These are phyloP conservation scores for Cercospora sojina DNA, from an alignment of 2,329 filamentous ascomycete genomes.

Conservation along the genomic window DNA sequence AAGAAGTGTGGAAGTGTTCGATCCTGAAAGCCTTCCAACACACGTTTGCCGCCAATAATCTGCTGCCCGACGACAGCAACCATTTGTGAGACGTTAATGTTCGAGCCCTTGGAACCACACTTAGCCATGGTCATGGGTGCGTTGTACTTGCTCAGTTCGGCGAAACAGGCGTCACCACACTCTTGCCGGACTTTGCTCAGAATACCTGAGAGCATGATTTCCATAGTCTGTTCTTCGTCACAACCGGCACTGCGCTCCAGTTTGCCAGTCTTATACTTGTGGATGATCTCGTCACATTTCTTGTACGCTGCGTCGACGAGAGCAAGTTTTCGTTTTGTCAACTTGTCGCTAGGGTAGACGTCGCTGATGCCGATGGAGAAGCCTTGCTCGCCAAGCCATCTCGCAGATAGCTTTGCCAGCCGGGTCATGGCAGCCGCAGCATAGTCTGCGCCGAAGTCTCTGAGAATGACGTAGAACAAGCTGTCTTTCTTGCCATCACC, in stretches of 20 bases:
- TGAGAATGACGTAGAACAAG: constrained; percentile 92
- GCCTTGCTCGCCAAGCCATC: constrained; percentile 83
- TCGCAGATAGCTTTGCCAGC: constrained; percentile 82
- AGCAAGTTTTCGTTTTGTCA: constrained; percentile 70
- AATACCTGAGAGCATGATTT: constrained; percentile 86
- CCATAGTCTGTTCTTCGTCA: constrained; percentile 86
- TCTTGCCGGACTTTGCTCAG: constrained; percentile 88
- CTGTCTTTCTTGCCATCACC: constrained; percentile 97
- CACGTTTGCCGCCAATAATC: constrained; percentile 91
- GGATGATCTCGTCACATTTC: constrained; percentile 79
- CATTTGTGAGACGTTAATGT: constrained; percentile 99
- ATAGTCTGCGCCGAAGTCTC: constrained; percentile 88
- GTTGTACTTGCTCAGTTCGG: constrained; percentile 85
- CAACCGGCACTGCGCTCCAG: constrained; percentile 85
- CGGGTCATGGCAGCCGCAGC: constrained; percentile 92
- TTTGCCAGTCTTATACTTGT: constrained; percentile 74
- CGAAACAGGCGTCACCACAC: constrained; percentile 87
- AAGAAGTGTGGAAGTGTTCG: constrained; percentile 92
- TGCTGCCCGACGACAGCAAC: constrained; percentile 95
- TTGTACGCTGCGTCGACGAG: constrained; percentile 77
- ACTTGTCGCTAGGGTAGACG: constrained; percentile 74
- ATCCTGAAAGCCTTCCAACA: constrained; percentile 94
- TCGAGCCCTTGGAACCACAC: constrained; percentile 93
- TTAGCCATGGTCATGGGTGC: constrained; percentile 95
- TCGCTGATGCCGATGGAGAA: constrained; percentile 97